Evolutionary conservation across 495 filamentous ascomycete species (phyloP), one percentile per base, ranked within the genome.

Genomic region (Aspergillus diversus): DNA sequence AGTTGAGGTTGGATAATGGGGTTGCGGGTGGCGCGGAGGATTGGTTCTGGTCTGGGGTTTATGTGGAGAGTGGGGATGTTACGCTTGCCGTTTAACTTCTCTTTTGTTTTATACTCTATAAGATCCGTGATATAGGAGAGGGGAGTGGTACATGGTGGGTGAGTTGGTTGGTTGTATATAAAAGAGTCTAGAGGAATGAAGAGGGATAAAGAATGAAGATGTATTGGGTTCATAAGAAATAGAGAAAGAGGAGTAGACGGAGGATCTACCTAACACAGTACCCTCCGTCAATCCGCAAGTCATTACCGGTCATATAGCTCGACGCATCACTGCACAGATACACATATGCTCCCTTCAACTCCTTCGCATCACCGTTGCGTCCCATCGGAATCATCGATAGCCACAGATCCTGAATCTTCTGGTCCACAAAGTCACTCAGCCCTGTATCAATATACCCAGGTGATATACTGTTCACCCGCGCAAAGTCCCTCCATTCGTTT

Each of bases 371-470:
- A 35, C 90, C 90, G 52, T 90, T 80, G 16, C 90, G 83, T 21
- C 87, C 88, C 81, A 93, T 82, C 5, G 90, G 90, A 52, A 92
- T 92, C 90, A 92, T 92, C 0, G 73, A 77, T 54, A 72, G 62
- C 91, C 91, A 93, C 55, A 92, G 71, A 60, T 89, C 75, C 79
- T 92, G 88, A 0, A 80, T 84, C 74, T 92, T 80, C 75, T 86
- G 64, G 48, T 84, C 83, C 31, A 94, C 86, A 70, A 92, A 92
- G 73, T 92, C 90, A 16, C 84, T 87, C 55, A 93, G 75, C 3
- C 89, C 90, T 5, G 91, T 94, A 67, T 90, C 88, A 66, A 94
- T 92, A 75, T 92, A 92, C 13, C 89, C 89, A 2, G 89, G 89
- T 0, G 87, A 90, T 70, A 92, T 87, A 75, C 77, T 82, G 78